phyloP scores from a whole-genome alignment of 768 basidiomycete genomes.

The Phlebiopsis gigantea region DNA sequence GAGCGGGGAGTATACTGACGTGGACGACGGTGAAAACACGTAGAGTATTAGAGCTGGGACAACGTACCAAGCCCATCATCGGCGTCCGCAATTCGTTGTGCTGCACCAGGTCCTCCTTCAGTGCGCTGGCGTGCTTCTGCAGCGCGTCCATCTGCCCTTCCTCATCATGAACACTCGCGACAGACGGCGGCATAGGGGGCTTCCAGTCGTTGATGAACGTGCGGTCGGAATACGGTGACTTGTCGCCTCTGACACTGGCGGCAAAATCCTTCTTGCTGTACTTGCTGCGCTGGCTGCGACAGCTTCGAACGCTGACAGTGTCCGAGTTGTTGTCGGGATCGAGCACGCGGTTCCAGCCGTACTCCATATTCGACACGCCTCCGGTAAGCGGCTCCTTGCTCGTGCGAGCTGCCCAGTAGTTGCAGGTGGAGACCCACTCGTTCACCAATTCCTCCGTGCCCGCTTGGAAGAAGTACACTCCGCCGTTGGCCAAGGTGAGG shows the following conservation, averaged over 20 bases:
- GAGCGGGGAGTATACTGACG: constrained; percentile 80
- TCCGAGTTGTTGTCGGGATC: constrained; percentile 56
- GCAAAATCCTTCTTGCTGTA: constrained; percentile 69
- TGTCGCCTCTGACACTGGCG: constrained; percentile 55
- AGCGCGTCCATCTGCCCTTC: constrained; percentile 90
- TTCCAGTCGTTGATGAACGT: constrained; percentile 92
- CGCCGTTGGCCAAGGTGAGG: constrained; percentile 80
- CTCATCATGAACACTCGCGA: constrained; percentile 84
- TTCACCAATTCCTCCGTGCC: constrained; percentile 98
- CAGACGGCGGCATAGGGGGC: constrained; percentile 76
- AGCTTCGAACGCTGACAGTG: constrained; percentile 68
- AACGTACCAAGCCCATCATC: constrained; percentile 71
- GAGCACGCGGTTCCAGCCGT: constrained; percentile 87
- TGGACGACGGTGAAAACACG: neutral
- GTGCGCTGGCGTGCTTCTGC: constrained; percentile 66
- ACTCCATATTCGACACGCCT: constrained; percentile 99
- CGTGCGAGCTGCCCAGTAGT: constrained; percentile 96
- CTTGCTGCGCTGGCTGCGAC: constrained; percentile 67
- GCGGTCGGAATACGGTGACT: constrained; percentile 75
- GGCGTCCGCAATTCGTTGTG: constrained; percentile 83
- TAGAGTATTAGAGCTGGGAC: constrained; percentile 13
- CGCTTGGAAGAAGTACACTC: constrained; percentile 97
- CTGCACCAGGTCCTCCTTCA: constrained; percentile 74
- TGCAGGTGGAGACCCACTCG: constrained; percentile 98
- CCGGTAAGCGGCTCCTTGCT: constrained; percentile 94